phyloP scores from a whole-genome alignment of 2,329 filamentous ascomycete genomes.

The Pseudogymnoascus sp. region DNA sequence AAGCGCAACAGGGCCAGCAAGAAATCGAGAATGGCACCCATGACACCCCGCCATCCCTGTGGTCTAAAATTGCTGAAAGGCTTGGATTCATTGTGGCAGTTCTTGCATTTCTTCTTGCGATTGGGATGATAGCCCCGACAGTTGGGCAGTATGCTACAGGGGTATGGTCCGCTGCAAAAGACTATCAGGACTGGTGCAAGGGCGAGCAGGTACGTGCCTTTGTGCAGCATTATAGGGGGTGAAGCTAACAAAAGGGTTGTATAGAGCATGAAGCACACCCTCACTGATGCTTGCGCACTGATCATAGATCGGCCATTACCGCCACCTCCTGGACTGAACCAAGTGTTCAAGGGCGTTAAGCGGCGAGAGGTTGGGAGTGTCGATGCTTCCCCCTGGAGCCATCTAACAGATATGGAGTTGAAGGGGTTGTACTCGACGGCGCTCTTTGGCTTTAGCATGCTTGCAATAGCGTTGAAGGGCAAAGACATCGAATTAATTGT shows the following conservation, averaged over 20 bases:
- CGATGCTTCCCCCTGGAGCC: not conserved
- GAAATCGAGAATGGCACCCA: not conserved
- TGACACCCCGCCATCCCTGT: not conserved
- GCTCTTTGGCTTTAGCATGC: not conserved
- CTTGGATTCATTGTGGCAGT: not conserved
- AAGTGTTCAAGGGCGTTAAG: not conserved
- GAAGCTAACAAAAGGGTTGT: not conserved
- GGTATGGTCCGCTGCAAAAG: not conserved
- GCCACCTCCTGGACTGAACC: not conserved
- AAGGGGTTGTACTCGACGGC: not conserved
- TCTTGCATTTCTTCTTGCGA: not conserved
- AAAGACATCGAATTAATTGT: not conserved
- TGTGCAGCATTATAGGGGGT: not conserved
- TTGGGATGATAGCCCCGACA: not conserved
- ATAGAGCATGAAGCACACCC: not conserved
- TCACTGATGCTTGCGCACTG: not conserved
- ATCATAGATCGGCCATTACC: not conserved
- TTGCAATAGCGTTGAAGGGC: not conserved
- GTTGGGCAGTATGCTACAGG: not conserved
- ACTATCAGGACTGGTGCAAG: not conserved
- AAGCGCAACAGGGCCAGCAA: not conserved
- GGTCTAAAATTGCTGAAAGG: not conserved
- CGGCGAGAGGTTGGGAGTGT: not conserved
- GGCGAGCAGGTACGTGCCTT: not conserved
- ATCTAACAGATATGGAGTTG: not conserved